These are phyloP conservation scores for Quillaja saponaria DNA, from an alignment of 306 rosid species.

Conservation along the genomic window DNA sequence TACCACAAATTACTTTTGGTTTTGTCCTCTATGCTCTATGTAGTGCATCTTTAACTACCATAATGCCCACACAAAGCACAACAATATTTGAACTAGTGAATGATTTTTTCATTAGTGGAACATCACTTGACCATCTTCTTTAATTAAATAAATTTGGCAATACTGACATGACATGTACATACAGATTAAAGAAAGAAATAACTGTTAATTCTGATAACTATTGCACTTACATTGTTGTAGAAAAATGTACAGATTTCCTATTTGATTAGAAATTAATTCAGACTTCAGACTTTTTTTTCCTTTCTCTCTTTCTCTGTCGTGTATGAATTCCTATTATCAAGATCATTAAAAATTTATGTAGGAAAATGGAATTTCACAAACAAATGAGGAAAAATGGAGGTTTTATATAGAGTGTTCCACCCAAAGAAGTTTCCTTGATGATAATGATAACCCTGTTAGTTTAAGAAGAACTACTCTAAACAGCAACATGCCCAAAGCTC, in stretches of 20 bases:
- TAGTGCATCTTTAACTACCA: too few relatives aligned
- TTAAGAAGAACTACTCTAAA: slow-evolving; percentile 25
- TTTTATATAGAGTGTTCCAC: slow-evolving; percentile 8
- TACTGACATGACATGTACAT: not conserved
- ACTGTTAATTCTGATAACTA: not conserved
- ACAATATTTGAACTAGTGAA: not conserved
- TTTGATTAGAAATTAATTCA: too few relatives aligned
- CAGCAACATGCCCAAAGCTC: slow-evolving; percentile 28
- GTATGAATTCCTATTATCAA: slow-evolving; percentile 5
- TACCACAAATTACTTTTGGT: too few relatives aligned
- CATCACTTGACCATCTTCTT: not conserved
- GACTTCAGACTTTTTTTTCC: not conserved
- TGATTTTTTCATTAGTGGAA: not conserved
- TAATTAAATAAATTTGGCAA: not conserved
- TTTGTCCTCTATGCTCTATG: not conserved
- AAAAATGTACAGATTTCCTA: not conserved
- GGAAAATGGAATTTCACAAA: slow-evolving; percentile 41
- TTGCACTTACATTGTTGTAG: not conserved
- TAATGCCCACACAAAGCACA: too few relatives aligned
- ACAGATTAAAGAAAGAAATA: slow-evolving; percentile 9
- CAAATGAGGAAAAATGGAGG: slow-evolving; percentile 41
- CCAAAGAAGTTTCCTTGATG: slow-evolving; percentile 30
- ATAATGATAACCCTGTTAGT: slow-evolving; percentile 24
- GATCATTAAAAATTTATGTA: slow-evolving; percentile 18
- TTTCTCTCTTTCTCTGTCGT: slow-evolving; percentile 13